These are phyloP conservation scores for Colletotrichum lini DNA, from an alignment of 2,329 filamentous ascomycete genomes.

Conservation along the genomic window DNA sequence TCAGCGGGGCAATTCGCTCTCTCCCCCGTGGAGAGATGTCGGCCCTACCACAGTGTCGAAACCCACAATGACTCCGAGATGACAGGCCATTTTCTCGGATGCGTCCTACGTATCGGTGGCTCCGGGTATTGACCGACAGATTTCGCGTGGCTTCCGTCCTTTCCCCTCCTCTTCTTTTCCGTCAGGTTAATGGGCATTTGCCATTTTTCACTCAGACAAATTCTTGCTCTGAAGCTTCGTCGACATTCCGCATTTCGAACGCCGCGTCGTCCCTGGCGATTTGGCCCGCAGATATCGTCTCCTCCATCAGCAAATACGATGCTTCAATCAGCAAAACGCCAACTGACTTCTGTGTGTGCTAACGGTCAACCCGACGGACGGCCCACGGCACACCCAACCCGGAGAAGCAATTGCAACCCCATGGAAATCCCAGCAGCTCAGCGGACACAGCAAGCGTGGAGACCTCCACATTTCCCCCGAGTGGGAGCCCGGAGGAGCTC, in stretches of 20 bases:
- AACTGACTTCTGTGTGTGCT: neutral
- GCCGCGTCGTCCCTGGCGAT: neutral
- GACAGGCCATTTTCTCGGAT: slow-evolving; percentile 29
- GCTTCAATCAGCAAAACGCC: neutral
- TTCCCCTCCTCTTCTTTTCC: neutral
- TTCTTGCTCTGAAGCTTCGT: no score
- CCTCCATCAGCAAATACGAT: neutral
- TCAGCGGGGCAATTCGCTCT: slow-evolving; percentile 21
- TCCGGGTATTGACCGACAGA: slow-evolving; percentile 37
- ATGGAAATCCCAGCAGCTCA: slow-evolving; percentile 18
- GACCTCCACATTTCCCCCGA: slow-evolving; percentile 42
- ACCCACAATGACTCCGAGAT: slow-evolving; percentile 42
- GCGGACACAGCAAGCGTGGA: slow-evolving; percentile 36
- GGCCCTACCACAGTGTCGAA: slow-evolving; percentile 35
- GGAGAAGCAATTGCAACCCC: slow-evolving; percentile 25
- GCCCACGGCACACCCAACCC: neutral
- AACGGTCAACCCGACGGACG: neutral
- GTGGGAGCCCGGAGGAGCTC: slow-evolving; percentile 41
- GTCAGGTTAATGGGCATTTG: neutral
- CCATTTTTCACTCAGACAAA: no score
- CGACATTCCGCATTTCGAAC: neutral
- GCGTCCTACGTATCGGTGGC: slow-evolving; percentile 27
- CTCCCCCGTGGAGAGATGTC: slow-evolving; percentile 36
- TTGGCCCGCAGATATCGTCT: neutral
- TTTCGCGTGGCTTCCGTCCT: slow-evolving; percentile 4